Evolutionary conservation across 257 asterid species (phyloP), one percentile per base, ranked within the genome.

Genomic region (Capsicum rhomboideum): DNA sequence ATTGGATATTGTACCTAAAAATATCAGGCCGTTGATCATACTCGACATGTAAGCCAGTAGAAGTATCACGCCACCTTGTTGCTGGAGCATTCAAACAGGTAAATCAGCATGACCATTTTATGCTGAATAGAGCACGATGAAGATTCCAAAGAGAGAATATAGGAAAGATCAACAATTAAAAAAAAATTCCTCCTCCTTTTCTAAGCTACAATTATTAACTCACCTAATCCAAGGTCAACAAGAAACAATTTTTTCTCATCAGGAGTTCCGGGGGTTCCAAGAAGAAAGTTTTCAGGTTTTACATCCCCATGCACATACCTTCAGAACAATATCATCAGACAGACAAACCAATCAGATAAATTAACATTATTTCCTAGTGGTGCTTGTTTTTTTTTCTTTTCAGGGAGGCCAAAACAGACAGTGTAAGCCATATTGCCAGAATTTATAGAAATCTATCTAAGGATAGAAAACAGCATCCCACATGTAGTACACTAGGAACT

Each of bases 271-370:
- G 95, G 90, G 72, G 91, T 84, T 84, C 97, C 97, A 83, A 93
- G 97, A 86, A 93, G 88, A 85, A 93, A 93, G 83, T 91, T 93
- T 90, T 93, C 97, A 2, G 97, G 97, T 88, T 93, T 93, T 23
- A 93, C 92, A 88, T 93, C 97, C 53, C 97, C 97, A 63, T 93
- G 97, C 87, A 93, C 97, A 90, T 89, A 91, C 83, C 97, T 93
- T 87, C 84, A 88, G 64, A 77, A 64, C 21, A 66, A 68, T 55
- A 77, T 50, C 44, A 77, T 50, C 44, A 75, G 77, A 28, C 67
- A 49, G 63, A 53, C 18, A 18, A 34, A 26, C 46, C 78, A 80
- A 29, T 31, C 77, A 68, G 75, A 68, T 52, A 67, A 49, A 2
- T 59, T 69, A 42, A 42, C 54, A 71, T 42, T 71, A 44, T 42